Evolutionary conservation across 208 protist genomes (phyloP).

Genomic region (Trichomonas gallinae): DNA sequence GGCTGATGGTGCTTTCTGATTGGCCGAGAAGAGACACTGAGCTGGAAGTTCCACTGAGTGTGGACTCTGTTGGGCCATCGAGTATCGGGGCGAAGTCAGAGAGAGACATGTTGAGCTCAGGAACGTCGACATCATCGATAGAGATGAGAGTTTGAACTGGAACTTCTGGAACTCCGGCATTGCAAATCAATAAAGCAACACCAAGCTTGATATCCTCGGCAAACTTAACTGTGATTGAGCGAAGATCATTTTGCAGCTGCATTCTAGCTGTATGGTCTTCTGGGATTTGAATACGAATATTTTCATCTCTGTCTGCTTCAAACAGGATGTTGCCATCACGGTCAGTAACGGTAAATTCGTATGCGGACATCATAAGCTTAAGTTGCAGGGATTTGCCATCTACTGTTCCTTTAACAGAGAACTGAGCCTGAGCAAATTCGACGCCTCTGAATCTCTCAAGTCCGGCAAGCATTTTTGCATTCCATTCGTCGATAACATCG

Average conservation of each 20-base stretch:
- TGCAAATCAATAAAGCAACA: neutral
- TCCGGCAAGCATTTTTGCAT: neutral
- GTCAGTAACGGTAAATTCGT: neutral
- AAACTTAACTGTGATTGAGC: neutral
- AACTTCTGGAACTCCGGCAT: neutral
- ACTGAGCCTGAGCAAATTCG: neutral
- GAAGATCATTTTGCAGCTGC: neutral
- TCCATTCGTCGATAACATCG: neutral
- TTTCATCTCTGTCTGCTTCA: neutral
- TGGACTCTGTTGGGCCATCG: neutral
- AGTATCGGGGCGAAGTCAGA: neutral
- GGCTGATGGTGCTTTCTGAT: neutral
- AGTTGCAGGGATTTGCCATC: neutral
- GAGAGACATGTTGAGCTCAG: neutral
- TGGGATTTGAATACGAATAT: neutral
- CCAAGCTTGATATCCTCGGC: neutral
- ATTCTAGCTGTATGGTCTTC: neutral
- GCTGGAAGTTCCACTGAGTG: neutral
- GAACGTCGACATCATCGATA: neutral
- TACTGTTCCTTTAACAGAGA: neutral
- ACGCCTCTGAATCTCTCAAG: neutral
- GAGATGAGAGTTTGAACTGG: neutral
- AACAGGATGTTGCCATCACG: neutral
- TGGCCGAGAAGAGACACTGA: neutral
- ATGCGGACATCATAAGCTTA: neutral